These are phyloP conservation scores for Backusella liffmaniae DNA, from an alignment of 192 early-diverging fungal species.

Conservation along the genomic window DNA sequence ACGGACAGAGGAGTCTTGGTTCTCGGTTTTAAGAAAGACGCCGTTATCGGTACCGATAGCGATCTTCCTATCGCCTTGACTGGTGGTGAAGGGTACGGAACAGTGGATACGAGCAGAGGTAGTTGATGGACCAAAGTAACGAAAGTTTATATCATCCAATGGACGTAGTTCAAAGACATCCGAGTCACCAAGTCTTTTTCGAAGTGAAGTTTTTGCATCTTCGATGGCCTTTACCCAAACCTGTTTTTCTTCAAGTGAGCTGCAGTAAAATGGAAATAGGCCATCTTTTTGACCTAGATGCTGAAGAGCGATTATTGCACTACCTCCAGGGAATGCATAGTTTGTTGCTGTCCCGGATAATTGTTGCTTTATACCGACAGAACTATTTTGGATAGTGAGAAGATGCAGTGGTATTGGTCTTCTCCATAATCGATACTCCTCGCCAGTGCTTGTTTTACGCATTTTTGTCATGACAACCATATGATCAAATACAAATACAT, in stretches of 20 bases:
- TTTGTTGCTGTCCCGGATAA: not conserved
- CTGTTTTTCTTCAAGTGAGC: conserved; percentile 62
- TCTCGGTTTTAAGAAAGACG: conserved; percentile 56
- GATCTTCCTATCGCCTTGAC: conserved; percentile 53
- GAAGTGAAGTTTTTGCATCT: conserved; percentile 49
- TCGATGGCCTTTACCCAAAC: conserved; percentile 85
- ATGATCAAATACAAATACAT: conserved; percentile 90
- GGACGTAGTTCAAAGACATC: conserved; percentile 54
- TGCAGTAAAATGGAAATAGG: conserved; percentile 67
- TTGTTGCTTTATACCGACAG: not conserved
- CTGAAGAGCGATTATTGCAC: conserved; percentile 12
- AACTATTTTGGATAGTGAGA: conserved; percentile 32
- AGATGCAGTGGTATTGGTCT: conserved; percentile 81
- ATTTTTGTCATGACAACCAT: conserved; percentile 72
- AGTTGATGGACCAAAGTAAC: conserved; percentile 18
- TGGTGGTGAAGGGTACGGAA: conserved; percentile 39
- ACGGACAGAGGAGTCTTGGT: conserved; percentile 49
- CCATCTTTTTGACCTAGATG: conserved; percentile 42
- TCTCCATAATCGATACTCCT: conserved; percentile 60
- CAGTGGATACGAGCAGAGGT: conserved; percentile 55
- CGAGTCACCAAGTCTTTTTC: conserved; percentile 32
- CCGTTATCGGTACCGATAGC: conserved; percentile 87
- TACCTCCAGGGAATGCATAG: not conserved
- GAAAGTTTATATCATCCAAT: conserved; percentile 47
- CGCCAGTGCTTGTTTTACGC: conserved; percentile 54